phyloP scores from a whole-genome alignment of 805 yeast genomes.

The Geotrichum ghanense region DNA sequence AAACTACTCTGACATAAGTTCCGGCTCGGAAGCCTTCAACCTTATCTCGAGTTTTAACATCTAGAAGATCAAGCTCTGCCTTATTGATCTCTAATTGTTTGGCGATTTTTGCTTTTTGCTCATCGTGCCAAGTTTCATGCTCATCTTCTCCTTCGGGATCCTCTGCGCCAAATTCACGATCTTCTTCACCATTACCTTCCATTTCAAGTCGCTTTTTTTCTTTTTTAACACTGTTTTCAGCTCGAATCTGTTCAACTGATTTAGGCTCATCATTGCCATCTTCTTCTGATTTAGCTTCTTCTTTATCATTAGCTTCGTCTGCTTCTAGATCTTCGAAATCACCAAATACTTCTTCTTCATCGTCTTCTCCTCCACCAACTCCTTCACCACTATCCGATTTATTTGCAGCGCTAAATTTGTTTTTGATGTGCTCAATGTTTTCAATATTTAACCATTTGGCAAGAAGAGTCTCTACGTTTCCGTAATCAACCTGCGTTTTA shows the following conservation, averaged over 20 bases:
- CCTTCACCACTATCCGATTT: conserved; percentile 18
- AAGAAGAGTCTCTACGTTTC: conserved; percentile 10
- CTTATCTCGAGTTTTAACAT: conserved; percentile 58
- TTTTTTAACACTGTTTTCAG: conserved; percentile 75
- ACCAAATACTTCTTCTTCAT: conserved; percentile 25
- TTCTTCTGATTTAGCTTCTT: conserved; percentile 21
- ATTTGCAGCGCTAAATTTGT: conserved; percentile 16
- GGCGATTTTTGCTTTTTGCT: conserved; percentile 93
- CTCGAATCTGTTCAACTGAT: conserved; percentile 43
- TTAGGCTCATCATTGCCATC: conserved; percentile 33
- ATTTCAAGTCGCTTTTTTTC: conserved; percentile 82
- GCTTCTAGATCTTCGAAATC: conserved; percentile 36
- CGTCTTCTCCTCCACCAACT: conserved; percentile 22
- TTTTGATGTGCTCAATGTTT: conserved; percentile 10
- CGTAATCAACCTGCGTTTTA: conserved; percentile 13
- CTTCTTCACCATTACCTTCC: conserved; percentile 68
- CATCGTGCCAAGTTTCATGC: conserved; percentile 95
- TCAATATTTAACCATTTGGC: conserved; percentile 15
- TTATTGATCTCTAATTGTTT: conserved; percentile 92
- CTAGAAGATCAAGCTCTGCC: conserved; percentile 53
- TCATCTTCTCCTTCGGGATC: conserved; percentile 63
- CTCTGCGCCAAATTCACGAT: conserved; percentile 60
- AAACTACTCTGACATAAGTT: conserved; percentile 80
- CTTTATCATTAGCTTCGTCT: conserved; percentile 39
- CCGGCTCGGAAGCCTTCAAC: conserved; percentile 94